These are phyloP conservation scores for Limnanthes douglasii DNA, from an alignment of 345 rosid genomes.

Conservation along the genomic window DNA sequence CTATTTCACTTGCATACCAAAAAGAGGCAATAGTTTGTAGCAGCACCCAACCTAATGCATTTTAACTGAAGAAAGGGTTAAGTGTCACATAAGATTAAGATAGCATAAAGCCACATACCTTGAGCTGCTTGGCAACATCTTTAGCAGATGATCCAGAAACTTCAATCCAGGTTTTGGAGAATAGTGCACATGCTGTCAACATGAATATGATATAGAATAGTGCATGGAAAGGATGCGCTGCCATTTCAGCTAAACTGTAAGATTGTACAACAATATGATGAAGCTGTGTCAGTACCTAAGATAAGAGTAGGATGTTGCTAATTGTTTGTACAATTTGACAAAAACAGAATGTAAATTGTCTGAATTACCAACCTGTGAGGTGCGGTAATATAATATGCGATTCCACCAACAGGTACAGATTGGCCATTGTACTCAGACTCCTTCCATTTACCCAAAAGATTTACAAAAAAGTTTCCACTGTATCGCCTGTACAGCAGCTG, in stretches of 20 bases:
- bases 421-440: conserved; percentile 71
- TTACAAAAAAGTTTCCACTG: conserved; percentile 58
- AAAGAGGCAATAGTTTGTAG: too few species aligned
- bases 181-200: conserved; percentile 64
- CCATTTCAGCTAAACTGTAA: conserved; percentile 55
- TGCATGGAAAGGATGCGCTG: conserved; percentile 69
- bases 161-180: conserved; percentile 77
- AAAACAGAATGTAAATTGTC: background rate
- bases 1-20: too few species aligned
- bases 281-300: too few species aligned
- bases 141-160: conserved; percentile 71
- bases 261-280: background rate
- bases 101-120: conserved; percentile 22
- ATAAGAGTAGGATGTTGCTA: background rate
- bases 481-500: conserved; percentile 56
- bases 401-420: conserved; percentile 54
- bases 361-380: conserved; percentile 40
- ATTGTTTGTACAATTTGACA: background rate
- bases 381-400: conserved; percentile 59
- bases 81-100: too few species aligned
- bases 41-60: too few species aligned
- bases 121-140: conserved; percentile 77
- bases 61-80: too few species aligned
- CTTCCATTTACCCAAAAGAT: conserved; percentile 58
- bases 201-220: conserved; percentile 60